These are phyloP conservation scores for Lactarius tabidus DNA, from an alignment of 768 basidiomycete species.

Conservation along the genomic window DNA sequence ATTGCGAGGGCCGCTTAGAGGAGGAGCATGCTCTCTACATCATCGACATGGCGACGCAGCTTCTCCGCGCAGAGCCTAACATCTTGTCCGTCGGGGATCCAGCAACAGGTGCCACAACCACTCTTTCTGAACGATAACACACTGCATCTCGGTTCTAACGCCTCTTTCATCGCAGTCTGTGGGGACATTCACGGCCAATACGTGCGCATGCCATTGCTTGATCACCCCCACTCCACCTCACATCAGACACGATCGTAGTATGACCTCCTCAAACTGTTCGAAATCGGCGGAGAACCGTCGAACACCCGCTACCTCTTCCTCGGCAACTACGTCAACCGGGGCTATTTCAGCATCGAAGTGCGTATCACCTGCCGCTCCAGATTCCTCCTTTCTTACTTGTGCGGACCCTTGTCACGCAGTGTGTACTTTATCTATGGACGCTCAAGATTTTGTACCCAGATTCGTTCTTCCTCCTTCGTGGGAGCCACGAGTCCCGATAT, in stretches of 20 bases:
- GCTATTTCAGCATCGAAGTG: slow-evolving; percentile 74
- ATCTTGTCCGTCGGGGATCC: slow-evolving; percentile 93
- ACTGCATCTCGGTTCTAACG: slow-evolving; percentile 23
- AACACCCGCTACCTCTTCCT: slow-evolving; percentile 71
- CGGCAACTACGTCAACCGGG: slow-evolving; percentile 72
- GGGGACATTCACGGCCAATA: slow-evolving; percentile 99
- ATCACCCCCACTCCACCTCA: background rate
- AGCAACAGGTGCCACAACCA: slow-evolving; percentile 68
- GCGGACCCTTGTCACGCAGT: slow-evolving; percentile 47
- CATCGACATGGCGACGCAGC: slow-evolving; percentile 73
- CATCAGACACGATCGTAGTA: slow-evolving; percentile 40
- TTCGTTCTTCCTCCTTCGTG: slow-evolving; percentile 92
- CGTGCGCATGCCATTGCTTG: slow-evolving; percentile 49
- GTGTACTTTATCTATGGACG: slow-evolving; percentile 95
- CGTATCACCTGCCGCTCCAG: slow-evolving; percentile 8
- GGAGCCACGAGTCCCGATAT: slow-evolving; percentile 98
- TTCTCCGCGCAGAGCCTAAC: slow-evolving; percentile 83
- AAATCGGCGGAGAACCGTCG: slow-evolving; percentile 72
- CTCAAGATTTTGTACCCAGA: slow-evolving; percentile 99
- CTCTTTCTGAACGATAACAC: too few relatives aligned
- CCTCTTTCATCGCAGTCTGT: slow-evolving; percentile 41
- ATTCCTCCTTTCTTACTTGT: slow-evolving; percentile 1
- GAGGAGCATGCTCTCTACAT: slow-evolving; percentile 97
- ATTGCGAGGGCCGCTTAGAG: slow-evolving; percentile 88
- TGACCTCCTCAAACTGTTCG: slow-evolving; percentile 76